Evolutionary conservation across 495 filamentous ascomycete species (phyloP), one percentile per base, ranked within the genome.

Genomic region (Talaromyces borbonicus): DNA sequence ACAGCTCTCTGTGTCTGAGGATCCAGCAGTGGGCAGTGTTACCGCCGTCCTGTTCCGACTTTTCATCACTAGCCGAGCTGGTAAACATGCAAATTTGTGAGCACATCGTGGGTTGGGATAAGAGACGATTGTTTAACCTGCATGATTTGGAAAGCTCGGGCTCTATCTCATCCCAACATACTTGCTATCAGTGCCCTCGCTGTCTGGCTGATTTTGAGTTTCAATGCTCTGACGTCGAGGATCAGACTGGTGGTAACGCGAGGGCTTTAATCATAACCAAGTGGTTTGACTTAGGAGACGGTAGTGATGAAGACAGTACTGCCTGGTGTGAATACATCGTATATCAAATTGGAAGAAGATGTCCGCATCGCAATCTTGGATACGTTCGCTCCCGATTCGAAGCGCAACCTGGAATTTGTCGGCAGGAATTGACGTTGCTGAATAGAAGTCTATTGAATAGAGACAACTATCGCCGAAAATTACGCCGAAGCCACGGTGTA

Each of bases 231-330:
- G 18, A 41, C 19, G 9, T 41, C 3, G 38, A 41, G 9, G 23
- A 12, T 0, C 18, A 15, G n/a, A 12, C 7, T 22, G 29, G 14
- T 22, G 44, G 19, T 4, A 36, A 36, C 35, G 44, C 29, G 14
- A 25, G 18, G 12, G 31, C 30, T 9, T 36, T 47, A 18, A 20
- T 47, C 30, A 36, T 47, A 32, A 47, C 31, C 8, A 47, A 36
- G 25, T 47, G 19, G 73, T 67, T 45, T 59, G 59, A 38, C 71
- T 72, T 37, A 69, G 51, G 2, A 7, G 20, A 41, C 19, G 38
- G 38, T n/a, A 14, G 9, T 8, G 23, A 41, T 14, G 4, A 19
- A 7, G 26, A 41, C 11, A 11, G 11, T 41, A 11, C 22, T 41
- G n/a, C 14, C 12, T 41, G 38, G 38, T 14, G 25, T 16, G 39